phyloP scores from a whole-genome alignment of 2,329 filamentous ascomycete genomes.

The Aspergillus brunneoviolaceus region DNA sequence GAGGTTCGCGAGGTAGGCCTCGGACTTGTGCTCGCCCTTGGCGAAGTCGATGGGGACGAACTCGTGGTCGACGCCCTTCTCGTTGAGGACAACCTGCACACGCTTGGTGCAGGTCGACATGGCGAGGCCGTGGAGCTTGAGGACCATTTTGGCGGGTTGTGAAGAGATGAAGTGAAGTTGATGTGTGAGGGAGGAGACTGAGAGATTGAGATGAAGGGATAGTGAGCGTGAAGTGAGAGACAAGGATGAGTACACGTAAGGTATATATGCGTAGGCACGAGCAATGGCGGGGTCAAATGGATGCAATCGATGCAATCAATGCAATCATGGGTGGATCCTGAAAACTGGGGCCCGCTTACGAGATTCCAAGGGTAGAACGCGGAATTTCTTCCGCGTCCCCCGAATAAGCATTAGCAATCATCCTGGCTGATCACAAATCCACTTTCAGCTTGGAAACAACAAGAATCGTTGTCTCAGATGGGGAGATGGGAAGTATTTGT shows the following conservation, averaged over 20 bases:
- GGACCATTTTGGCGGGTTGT: slow-evolving; percentile 22
- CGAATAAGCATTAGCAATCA: no score
- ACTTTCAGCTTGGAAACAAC: no score
- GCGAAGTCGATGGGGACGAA: slow-evolving; percentile 25
- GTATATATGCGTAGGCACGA: neutral
- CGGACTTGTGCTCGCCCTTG: slow-evolving; percentile 28
- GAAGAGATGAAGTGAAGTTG: neutral
- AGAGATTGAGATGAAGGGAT: neutral
- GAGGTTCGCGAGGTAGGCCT: slow-evolving; percentile 22
- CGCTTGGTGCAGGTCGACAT: slow-evolving; percentile 26
- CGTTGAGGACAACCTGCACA: slow-evolving; percentile 28
- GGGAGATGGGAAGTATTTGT: no score
- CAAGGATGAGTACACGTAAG: neutral
- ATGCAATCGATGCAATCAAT: no score
- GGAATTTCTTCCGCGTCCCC: no score
- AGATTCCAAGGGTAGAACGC: no score
- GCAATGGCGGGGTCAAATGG: no score
- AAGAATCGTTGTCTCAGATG: no score
- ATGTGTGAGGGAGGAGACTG: neutral
- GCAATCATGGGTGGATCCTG: no score
- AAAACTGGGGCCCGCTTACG: no score
- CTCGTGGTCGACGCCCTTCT: slow-evolving; percentile 32
- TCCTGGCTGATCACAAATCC: no score
- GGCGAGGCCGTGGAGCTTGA: slow-evolving; percentile 32
- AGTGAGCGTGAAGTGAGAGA: neutral